Evolutionary conservation across 352 stramenopile genomes (phyloP).

Genomic region (Aphanomyces cochlioides): DNA sequence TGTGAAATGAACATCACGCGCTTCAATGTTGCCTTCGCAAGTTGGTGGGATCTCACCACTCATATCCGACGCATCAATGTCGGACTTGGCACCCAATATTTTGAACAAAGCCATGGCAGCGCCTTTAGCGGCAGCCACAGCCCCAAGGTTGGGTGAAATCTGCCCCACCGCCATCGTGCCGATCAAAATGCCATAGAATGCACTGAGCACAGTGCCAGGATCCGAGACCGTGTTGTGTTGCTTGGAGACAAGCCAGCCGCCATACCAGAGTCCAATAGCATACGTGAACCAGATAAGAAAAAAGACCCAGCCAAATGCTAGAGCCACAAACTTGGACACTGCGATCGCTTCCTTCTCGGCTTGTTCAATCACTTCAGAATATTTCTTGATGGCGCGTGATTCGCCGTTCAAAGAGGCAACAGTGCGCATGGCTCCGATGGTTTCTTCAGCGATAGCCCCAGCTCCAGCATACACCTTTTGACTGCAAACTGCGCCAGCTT

Average conservation of each 20-base stretch:
- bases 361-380: constrained; percentile 32
- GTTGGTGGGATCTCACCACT: constrained; percentile 38
- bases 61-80: constrained; percentile 46
- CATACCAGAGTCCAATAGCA: constrained; percentile 52
- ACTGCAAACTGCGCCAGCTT: constrained; percentile 25
- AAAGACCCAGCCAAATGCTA: constrained; percentile 41
- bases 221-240: constrained; percentile 11
- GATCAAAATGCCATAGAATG: constrained; percentile 49
- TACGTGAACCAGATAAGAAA: constrained; percentile 52
- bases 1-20: constrained; percentile 59
- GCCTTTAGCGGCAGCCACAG: constrained; percentile 40
- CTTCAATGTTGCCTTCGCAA: constrained; percentile 49
- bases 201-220: constrained; percentile 42
- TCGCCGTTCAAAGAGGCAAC: constrained; percentile 43
- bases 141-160: constrained; percentile 46
- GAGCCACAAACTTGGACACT: constrained; percentile 36
- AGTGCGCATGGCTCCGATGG: constrained; percentile 42
- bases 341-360: constrained; percentile 41
- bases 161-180: constrained; percentile 41
- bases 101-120: constrained; percentile 41
- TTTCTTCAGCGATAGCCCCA: constrained; percentile 49
- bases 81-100: constrained; percentile 45
- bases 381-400: constrained; percentile 42
- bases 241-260: constrained; percentile 41
- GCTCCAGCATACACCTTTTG: constrained; percentile 50